Evolutionary conservation across 192 early-diverging fungal genomes (phyloP).

Genomic region (Backusella luteola): DNA sequence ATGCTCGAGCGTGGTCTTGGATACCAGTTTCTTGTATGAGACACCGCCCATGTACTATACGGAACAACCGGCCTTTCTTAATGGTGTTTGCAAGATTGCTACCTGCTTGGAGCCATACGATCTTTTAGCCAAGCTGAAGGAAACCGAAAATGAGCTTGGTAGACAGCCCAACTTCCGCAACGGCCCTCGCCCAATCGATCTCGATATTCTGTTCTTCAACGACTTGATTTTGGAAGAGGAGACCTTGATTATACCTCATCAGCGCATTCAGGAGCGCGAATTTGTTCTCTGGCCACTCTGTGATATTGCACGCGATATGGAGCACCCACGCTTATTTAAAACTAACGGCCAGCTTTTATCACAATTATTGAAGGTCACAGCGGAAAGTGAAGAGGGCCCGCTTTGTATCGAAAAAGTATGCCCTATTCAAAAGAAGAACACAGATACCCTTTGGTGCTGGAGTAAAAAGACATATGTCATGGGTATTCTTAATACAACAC

Average conservation of each 20-base stretch:
- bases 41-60: constrained; percentile 94
- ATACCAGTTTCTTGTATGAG: constrained; percentile 97
- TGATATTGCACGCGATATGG: constrained; percentile 88
- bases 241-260: constrained; percentile 87
- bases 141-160: constrained; percentile 82
- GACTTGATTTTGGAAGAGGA: constrained; percentile 61
- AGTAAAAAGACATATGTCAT: constrained; percentile 76
- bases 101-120: constrained; percentile 74
- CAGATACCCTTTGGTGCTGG: constrained; percentile 52
- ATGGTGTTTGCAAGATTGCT: constrained; percentile 81
- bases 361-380: constrained; percentile 49
- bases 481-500: constrained; percentile 97
- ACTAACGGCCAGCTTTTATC: constrained; percentile 72
- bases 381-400: constrained; percentile 32
- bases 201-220: constrained; percentile 96
- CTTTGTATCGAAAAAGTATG: constrained; percentile 55
- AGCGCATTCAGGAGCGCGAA: constrained; percentile 82
- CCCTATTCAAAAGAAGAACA: constrained; percentile 35
- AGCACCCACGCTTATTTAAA: constrained; percentile 85
- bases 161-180: constrained; percentile 64
- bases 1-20: constrained; percentile 53
- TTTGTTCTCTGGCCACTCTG: constrained; percentile 94
- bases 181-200: constrained; percentile 92
- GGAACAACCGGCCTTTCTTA: constrained; percentile 91
- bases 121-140: constrained; percentile 76